A percentile compares a stretch with the other conserved stretches of the same genome.
Evolutionary conservation across 176 grass and related monocot genomes (phyloP).

Genomic region (Carex littledalei): DNA sequence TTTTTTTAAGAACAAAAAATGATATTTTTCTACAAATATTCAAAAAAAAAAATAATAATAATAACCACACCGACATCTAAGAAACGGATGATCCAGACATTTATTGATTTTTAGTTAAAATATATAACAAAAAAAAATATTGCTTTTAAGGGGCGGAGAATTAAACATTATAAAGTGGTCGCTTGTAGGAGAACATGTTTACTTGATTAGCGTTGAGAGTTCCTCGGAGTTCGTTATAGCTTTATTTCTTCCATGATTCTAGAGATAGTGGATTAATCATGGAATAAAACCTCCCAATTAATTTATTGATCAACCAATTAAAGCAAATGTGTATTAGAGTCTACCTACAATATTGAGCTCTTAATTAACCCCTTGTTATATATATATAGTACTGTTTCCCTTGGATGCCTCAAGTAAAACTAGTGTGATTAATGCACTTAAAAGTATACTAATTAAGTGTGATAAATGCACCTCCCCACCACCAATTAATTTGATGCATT

Average conservation of each 20-base stretch:
- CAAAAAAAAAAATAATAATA: not conserved
- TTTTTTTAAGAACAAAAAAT: too few species aligned
- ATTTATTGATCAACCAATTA: constrained; percentile 19
- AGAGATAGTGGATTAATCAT: constrained; percentile 26
- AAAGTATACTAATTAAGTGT: constrained; percentile 10
- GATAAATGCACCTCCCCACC: constrained; percentile 18
- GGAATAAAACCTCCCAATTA: constrained; percentile 3
- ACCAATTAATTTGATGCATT: not conserved
- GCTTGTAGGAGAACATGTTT: constrained; percentile 1
- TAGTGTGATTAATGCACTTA: constrained; percentile 20
- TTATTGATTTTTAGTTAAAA: too few species aligned
- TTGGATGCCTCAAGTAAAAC: constrained; percentile 16
- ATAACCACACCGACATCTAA: too few species aligned
- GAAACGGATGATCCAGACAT: too few species aligned
- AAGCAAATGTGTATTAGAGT: constrained; percentile 5
- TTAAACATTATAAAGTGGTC: constrained; percentile 2
- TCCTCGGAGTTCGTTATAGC: constrained; percentile 14
- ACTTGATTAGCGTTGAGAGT: constrained; percentile 9
- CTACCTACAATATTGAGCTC: constrained; percentile 13
- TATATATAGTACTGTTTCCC: constrained; percentile 17
- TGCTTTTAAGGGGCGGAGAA: not conserved
- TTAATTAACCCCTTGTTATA: constrained; percentile 2
- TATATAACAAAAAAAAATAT: not conserved
- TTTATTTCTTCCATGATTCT: constrained; percentile 19
- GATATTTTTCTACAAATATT: not conserved